Percentiles rank a stretch among this genome's conserved stretches.
phyloP scores from a whole-genome alignment of 2,329 filamentous ascomycete genomes.

The Fusarium verrucosum region DNA sequence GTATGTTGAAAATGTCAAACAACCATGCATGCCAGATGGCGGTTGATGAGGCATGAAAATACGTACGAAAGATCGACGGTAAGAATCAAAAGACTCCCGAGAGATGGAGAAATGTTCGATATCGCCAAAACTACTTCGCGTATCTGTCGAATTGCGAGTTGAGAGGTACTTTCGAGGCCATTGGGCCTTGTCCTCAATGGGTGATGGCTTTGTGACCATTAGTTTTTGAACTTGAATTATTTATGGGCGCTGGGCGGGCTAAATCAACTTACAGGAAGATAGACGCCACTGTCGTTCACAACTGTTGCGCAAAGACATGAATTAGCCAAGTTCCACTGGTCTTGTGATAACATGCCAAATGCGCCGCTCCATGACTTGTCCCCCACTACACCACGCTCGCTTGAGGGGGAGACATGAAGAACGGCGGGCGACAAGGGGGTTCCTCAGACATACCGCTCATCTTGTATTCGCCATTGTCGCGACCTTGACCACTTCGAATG shows the following conservation, averaged over 20 bases:
- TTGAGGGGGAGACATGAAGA: slow-evolving; percentile 15
- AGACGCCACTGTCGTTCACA: slow-evolving; percentile 94
- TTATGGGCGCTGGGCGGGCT: background rate
- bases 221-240: slow-evolving; percentile 6
- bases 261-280: slow-evolving; percentile 76
- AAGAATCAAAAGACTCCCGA: slow-evolving; percentile 95
- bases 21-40: background rate
- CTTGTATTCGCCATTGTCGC: slow-evolving; percentile 78
- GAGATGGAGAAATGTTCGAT: slow-evolving; percentile 96
- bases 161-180: slow-evolving; percentile 71
- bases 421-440: slow-evolving; percentile 18
- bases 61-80: slow-evolving; percentile 91
- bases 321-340: slow-evolving; percentile 41
- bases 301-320: slow-evolving; percentile 62
- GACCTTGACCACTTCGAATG: slow-evolving; percentile 67
- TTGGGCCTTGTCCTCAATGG: slow-evolving; percentile 82
- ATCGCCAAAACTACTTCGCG: slow-evolving; percentile 73
- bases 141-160: slow-evolving; percentile 64
- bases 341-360: slow-evolving; percentile 37
- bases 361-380: slow-evolving; percentile 27
- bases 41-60: background rate
- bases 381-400: slow-evolving; percentile 9
- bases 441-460: slow-evolving; percentile 72
- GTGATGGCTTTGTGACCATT: slow-evolving; percentile 72
- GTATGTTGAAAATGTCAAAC: slow-evolving; percentile 3